A percentile compares a stretch with the other conserved stretches of the same genome.
Evolutionary conservation across 2,329 filamentous ascomycete genomes (phyloP).

Genomic region (Arachnomyces sp.): DNA sequence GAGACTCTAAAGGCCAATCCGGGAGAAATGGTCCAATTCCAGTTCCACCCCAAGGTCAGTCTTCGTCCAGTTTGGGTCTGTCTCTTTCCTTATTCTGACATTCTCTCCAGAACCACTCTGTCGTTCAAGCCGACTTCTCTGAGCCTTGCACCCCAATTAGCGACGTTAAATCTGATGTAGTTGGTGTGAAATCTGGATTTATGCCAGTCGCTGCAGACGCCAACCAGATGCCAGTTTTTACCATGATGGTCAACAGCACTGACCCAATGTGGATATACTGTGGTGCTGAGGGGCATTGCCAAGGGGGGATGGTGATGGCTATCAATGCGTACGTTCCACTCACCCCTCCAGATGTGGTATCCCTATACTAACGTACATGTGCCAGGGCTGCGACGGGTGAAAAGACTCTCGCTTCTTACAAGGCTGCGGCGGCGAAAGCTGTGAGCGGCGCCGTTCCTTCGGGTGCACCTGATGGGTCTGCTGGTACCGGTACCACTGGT

Average conservation of each 20-base stretch:
- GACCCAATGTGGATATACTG: constrained; percentile 76
- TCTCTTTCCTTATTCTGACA: background rate
- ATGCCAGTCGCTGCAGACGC: constrained; percentile 46
- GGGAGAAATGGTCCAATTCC: constrained; percentile 49
- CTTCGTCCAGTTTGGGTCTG: background rate
- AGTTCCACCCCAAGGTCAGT: constrained; percentile 42
- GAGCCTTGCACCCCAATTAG: constrained; percentile 59
- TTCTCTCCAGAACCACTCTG: constrained; percentile 60
- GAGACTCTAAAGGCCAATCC: constrained; percentile 55
- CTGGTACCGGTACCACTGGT: no score
- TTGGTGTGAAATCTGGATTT: constrained; percentile 51
- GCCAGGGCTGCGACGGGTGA: constrained; percentile 5
- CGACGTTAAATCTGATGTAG: constrained; percentile 44
- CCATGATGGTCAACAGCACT: constrained; percentile 59
- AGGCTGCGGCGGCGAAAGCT: no score
- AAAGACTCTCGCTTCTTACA: constrained; percentile 3
- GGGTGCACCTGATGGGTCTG: no score
- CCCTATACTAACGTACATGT: background rate
- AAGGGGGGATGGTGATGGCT: constrained; percentile 66
- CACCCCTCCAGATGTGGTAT: background rate
- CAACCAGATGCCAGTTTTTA: constrained; percentile 59
- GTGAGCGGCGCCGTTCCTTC: no score
- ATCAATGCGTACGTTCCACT: constrained; percentile 59
- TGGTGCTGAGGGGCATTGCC: constrained; percentile 65
- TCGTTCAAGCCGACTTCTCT: constrained; percentile 70